Evolutionary conservation across 257 asterid species (phyloP), one percentile per base, ranked within the genome.

Genomic region (Nicotiana undulata): DNA sequence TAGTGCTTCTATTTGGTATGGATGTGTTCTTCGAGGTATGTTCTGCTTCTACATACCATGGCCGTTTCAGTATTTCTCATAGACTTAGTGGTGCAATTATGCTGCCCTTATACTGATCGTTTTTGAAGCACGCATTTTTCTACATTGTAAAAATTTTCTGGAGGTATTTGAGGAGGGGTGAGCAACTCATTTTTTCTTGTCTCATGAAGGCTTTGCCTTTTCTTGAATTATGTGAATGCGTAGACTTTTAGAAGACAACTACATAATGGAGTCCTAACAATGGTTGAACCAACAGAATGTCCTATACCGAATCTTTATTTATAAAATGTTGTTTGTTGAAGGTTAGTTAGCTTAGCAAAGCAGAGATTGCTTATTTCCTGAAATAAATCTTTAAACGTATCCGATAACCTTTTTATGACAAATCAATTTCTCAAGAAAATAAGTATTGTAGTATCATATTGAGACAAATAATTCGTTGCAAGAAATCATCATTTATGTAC

Each of bases 21-120:
- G 98, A 75, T 94, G 98, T 80, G 96, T 93, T 79, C 89, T 94
- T 52, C 90, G 98, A 89, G 98, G 98, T 94, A 86, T 53, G 91
- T 44, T 65, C 34, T 65, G 79, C 76, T 84, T 56, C 20, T 40
- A 49, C 75, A 55, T 68, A 22, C 64, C 37, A 61, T 84, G 68
- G 16, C 78, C 20, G 49, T 26, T 13, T 37, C 40, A 3, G 9
- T 15, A 44, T 49, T 51, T 63, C 82, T 24, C 3, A 0, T 46
- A 31, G 37, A 72, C 53, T 67, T 81, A 44, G 53, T 77, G 37
- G 9, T 79, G 9, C 24, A 46, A 46, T 2, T 15, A 72, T 72
- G 61, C 24, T 15, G 22, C 24, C 24, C 4, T 72, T 46, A 46
- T 72, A 24, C 15, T 46, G 37, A 24, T 44, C 46, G 24, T 44